phyloP scores from a whole-genome alignment of 2,329 filamentous ascomycete species.

The Furcasterigmium sp. region DNA sequence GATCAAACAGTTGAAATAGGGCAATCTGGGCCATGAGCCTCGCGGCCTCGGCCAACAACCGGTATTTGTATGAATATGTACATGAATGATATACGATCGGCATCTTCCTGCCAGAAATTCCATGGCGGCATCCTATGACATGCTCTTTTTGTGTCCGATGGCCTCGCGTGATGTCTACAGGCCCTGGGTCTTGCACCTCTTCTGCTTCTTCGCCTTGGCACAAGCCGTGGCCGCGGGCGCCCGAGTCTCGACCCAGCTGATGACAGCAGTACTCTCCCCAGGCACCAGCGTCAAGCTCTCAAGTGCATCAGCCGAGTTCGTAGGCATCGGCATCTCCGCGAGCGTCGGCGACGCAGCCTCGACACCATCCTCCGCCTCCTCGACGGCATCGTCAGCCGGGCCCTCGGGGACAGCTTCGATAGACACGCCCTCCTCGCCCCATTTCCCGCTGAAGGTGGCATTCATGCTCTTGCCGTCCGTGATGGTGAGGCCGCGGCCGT shows the following conservation, averaged over 20 bases:
- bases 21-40: too few relatives aligned
- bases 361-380: neutral
- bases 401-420: neutral
- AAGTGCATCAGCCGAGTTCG: neutral
- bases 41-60: too few relatives aligned
- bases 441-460: slow-evolving; percentile 2
- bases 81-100: too few relatives aligned
- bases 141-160: slow-evolving; percentile 4
- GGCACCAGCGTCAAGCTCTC: neutral
- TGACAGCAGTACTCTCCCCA: neutral
- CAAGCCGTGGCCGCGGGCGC: neutral
- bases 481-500: neutral
- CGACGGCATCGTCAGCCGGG: neutral
- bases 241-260: slow-evolving; percentile 2
- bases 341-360: neutral
- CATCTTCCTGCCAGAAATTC: too few relatives aligned
- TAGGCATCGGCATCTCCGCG: neutral
- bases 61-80: too few relatives aligned
- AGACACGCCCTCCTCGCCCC: neutral
- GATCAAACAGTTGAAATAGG: too few relatives aligned
- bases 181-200: neutral
- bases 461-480: slow-evolving; percentile 3
- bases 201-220: slow-evolving; percentile 2
- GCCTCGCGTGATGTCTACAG: too few relatives aligned
- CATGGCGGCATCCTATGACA: neutral